These are phyloP conservation scores for Alternaria sp. DNA, from an alignment of 2,329 filamentous ascomycete species.

Conservation along the genomic window DNA sequence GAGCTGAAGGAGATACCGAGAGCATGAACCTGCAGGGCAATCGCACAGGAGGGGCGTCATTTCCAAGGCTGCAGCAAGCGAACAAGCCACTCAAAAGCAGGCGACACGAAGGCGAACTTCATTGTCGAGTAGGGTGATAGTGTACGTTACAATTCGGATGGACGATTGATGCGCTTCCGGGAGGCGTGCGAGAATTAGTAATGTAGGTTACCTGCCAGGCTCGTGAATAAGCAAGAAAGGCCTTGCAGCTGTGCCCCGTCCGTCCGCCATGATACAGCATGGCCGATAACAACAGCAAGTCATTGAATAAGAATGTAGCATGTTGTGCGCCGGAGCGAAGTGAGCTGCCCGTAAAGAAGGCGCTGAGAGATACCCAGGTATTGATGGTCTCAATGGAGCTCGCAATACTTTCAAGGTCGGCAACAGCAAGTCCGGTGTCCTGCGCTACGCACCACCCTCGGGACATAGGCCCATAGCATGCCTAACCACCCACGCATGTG, in stretches of 20 bases:
- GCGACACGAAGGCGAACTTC: slow-evolving; percentile 5
- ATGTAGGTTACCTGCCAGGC: slow-evolving; percentile 1
- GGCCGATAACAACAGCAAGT: neutral
- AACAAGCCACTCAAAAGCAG: neutral
- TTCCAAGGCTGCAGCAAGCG: slow-evolving; percentile 11
- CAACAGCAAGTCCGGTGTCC: neutral
- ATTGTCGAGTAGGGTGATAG: slow-evolving; percentile 3
- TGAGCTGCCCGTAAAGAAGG: neutral
- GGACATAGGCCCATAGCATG: neutral
- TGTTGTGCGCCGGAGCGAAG: neutral
- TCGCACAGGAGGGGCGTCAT: slow-evolving; percentile 2
- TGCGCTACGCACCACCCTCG: neutral
- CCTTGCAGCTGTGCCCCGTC: neutral
- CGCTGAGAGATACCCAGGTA: neutral
- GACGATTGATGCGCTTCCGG: slow-evolving; percentile 8
- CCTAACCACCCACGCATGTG: neutral
- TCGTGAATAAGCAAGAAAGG: slow-evolving; percentile 16
- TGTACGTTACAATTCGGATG: slow-evolving; percentile 4
- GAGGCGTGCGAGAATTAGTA: slow-evolving; percentile 15
- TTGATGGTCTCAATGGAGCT: neutral
- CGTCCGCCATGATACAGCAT: neutral
- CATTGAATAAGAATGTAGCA: neutral
- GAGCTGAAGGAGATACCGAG: slow-evolving; percentile 9
- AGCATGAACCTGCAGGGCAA: slow-evolving; percentile 6
- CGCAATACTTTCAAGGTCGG: neutral